Base-by-base conservation (phyloP, 2,329 filamentous ascomycete genomes). In the Monosporascus sp. region DNA sequence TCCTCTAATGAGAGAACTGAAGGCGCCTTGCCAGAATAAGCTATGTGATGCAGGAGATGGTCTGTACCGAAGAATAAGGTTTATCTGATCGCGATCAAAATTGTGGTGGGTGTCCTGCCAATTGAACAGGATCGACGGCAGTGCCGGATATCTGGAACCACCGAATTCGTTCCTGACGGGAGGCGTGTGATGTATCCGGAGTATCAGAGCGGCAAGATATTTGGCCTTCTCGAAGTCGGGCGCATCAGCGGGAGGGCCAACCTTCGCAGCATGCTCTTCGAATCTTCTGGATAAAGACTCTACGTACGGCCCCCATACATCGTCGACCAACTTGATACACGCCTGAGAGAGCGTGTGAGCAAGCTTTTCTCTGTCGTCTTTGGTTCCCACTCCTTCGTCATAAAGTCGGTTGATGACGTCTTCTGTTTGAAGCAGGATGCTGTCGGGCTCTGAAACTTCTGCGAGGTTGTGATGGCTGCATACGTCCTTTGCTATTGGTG, bases 1-100 rank as follows among this genome's bases (percentile, higher is more conserved):
- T 43, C 92, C 93, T 47, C 91, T 87, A 25, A 96, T 75, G 22
- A 92, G 76, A 15, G 84, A 77, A 52, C 83, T 82, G 61, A 87
- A 88, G n/a, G 96, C 75, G 1, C 84, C 84, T 65, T 92, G 89
- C 93, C 93, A 97, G 71, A 90, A 97, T 37, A 88, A 76, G 25
- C 79, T 75, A 63, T 94, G 89, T 44, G 84, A 83, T 2, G 90
- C 87, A 22, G 91, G 89, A 54, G 88, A 88, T 1, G 89, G 88
- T 46, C 78, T 78, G 60, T 84, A 72, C 27, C 78, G 76, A 56
- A 81, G 74, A 24, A 97, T 63, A 4, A 84, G 76, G 38, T 83
- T 75, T 24, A 88, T 74, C 62, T 92, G 87, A 49, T 83, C 78
- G 2, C 80, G 78, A 61, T 88, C 88, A 25, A 87, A 79, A 57